These are phyloP conservation scores for Tuber aestivum DNA, from an alignment of 495 filamentous ascomycete species.

Conservation along the genomic window DNA sequence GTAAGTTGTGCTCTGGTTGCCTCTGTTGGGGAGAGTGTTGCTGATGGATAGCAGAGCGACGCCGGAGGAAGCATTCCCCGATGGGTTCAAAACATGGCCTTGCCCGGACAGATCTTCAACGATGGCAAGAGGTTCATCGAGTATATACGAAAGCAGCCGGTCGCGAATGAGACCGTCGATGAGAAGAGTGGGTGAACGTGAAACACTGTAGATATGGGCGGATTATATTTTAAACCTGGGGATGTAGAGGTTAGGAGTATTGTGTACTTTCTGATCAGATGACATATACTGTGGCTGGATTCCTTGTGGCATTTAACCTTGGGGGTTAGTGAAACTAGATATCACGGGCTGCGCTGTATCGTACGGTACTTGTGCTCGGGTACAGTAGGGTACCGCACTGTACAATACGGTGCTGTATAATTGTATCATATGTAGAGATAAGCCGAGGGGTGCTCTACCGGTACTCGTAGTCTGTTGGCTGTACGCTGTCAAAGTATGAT, in stretches of 20 bases:
- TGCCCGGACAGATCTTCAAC: conserved; percentile 34
- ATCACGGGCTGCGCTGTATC: not conserved
- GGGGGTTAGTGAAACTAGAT: not conserved
- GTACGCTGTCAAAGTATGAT: not conserved
- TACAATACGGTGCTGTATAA: too few species aligned
- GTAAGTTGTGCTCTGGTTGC: conserved; percentile 25
- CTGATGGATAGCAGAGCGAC: conserved; percentile 28
- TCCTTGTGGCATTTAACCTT: not conserved
- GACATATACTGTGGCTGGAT: not conserved
- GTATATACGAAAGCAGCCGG: conserved; percentile 24
- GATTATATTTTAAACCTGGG: not conserved
- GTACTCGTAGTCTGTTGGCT: not conserved
- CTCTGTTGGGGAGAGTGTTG: conserved; percentile 19
- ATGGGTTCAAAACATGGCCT: conserved; percentile 42
- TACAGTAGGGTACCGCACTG: not conserved
- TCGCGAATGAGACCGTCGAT: not conserved
- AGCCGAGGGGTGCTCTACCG: not conserved
- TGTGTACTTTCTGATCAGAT: not conserved
- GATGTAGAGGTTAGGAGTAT: not conserved
- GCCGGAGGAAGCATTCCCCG: conserved; percentile 39
- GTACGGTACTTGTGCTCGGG: not conserved
- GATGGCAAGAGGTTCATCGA: conserved; percentile 38
- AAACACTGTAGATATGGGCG: not conserved
- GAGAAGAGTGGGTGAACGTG: not conserved
- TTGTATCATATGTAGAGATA: not conserved